phyloP scores from a whole-genome alignment of 2,329 filamentous ascomycete genomes.

The Lachnellula cervina region DNA sequence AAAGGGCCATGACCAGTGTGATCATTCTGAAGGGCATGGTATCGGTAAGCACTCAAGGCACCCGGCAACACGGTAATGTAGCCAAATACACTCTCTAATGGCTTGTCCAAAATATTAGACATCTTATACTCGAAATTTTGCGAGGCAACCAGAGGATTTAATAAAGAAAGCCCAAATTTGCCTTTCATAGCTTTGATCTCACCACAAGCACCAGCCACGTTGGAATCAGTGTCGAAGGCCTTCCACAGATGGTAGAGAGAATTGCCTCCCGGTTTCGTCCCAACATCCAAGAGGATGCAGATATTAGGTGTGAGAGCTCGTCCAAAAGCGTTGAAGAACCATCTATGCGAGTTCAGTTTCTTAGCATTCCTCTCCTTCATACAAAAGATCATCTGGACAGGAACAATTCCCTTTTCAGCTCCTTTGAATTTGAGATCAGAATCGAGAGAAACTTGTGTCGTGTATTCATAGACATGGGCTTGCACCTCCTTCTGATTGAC shows the following conservation, averaged over 20 bases:
- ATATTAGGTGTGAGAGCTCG: constrained; percentile 90
- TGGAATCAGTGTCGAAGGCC: constrained; percentile 95
- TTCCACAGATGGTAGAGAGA: constrained; percentile 99
- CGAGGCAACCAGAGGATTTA: constrained; percentile 92
- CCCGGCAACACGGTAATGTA: constrained; percentile 97
- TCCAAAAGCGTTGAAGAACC: constrained; percentile 99
- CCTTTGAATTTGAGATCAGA: constrained; percentile 97
- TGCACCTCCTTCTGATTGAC: constrained; percentile 96
- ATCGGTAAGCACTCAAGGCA: constrained; percentile 90
- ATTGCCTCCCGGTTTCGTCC: constrained; percentile 81
- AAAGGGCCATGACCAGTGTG: constrained; percentile 90
- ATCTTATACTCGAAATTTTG: constrained; percentile 99
- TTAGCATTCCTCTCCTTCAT: constrained; percentile 96
- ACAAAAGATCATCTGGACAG: constrained; percentile 97
- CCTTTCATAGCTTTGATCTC: constrained; percentile 98
- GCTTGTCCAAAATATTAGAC: constrained; percentile 98
- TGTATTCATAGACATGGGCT: constrained; percentile 98
- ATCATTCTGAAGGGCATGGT: constrained; percentile 94
- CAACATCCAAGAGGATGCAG: constrained; percentile 94
- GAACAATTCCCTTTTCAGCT: constrained; percentile 96
- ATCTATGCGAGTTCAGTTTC: constrained; percentile 96
- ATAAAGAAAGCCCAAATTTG: constrained; percentile 70
- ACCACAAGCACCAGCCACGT: constrained; percentile 91
- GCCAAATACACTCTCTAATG: constrained; percentile 92
- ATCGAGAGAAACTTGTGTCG: constrained; percentile 93